phyloP scores from a whole-genome alignment of 2,329 filamentous ascomycete species.

The Xylariomycetidae sp. region DNA sequence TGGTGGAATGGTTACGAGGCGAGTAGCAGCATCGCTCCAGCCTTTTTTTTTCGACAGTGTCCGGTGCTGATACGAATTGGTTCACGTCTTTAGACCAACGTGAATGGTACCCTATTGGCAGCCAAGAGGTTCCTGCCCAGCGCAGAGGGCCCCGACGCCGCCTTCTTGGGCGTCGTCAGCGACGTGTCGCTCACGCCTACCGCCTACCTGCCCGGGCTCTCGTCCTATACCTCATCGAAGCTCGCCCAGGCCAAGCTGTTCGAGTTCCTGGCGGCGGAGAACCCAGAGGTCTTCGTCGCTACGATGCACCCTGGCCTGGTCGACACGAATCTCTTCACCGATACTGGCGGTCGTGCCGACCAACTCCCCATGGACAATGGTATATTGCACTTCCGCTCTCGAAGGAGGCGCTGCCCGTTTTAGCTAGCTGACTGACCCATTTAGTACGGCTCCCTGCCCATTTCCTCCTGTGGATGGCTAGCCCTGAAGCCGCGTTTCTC shows the following conservation, averaged over 20 bases:
- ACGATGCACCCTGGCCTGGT: slow-evolving; percentile 21
- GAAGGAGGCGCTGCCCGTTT: not conserved
- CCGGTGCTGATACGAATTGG: not conserved
- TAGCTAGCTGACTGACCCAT: not conserved
- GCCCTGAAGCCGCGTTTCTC: slow-evolving; percentile 13
- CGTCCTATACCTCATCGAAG: slow-evolving; percentile 11
- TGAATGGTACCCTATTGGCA: slow-evolving; percentile 8
- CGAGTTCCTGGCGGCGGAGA: slow-evolving; percentile 21
- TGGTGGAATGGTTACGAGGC: slow-evolving; percentile 22
- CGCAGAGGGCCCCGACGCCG: slow-evolving; percentile 5
- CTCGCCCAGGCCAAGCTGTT: slow-evolving; percentile 15
- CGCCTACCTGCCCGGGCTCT: slow-evolving; percentile 9
- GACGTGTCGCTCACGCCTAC: slow-evolving; percentile 1
- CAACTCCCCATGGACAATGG: slow-evolving; percentile 10
- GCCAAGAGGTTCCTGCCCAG: slow-evolving; percentile 8
- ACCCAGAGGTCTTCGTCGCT: slow-evolving; percentile 17
- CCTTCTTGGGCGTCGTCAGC: slow-evolving; percentile 9
- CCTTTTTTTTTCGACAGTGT: not conserved
- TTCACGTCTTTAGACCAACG: slow-evolving; percentile 8
- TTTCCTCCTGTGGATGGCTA: slow-evolving; percentile 15
- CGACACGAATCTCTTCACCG: slow-evolving; percentile 16
- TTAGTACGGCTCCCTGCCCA: slow-evolving; percentile 11
- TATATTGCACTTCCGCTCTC: slow-evolving; percentile 1
- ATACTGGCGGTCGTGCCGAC: slow-evolving; percentile 16
- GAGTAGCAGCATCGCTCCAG: not conserved